phyloP scores from a whole-genome alignment of 768 basidiomycete genomes.

The Pulveroboletus sp. region DNA sequence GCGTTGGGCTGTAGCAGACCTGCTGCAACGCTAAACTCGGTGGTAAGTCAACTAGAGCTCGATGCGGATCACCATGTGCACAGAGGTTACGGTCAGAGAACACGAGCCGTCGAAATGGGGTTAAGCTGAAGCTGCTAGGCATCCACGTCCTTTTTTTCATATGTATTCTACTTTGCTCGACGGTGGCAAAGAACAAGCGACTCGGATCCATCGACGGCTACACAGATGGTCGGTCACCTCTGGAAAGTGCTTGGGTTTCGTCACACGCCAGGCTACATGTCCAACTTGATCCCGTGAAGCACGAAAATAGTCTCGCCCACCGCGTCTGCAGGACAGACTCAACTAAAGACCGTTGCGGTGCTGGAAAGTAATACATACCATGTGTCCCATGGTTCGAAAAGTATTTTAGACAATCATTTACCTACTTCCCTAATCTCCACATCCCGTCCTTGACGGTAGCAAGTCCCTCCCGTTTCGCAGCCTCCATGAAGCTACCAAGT shows the following conservation, averaged over 20 bases:
- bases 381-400: neutral
- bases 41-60: conserved; percentile 49
- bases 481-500: conserved; percentile 74
- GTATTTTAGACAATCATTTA: neutral
- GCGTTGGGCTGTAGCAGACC: conserved; percentile 42
- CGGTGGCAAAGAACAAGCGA: too few species aligned
- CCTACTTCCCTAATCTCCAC: conserved; percentile 49
- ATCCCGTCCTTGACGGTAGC: conserved; percentile 65
- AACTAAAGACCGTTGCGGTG: neutral
- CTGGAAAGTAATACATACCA: neutral
- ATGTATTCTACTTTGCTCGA: neutral
- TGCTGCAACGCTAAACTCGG: conserved; percentile 40
- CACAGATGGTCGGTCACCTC: too few species aligned
- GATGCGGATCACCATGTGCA: conserved; percentile 26
- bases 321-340: neutral
- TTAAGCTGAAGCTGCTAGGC: neutral
- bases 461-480: conserved; percentile 70
- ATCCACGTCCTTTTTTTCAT: conserved; percentile 15
- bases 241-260: too few species aligned
- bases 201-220: too few species aligned
- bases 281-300: too few species aligned
- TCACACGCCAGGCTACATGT: too few species aligned
- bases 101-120: neutral
- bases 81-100: neutral
- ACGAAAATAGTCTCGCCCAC: neutral